Percentiles rank a stretch among this genome's conserved stretches.
Evolutionary conservation across 78 protist genomes (phyloP).

Genomic region (Chrysochromulina tobinii): DNA sequence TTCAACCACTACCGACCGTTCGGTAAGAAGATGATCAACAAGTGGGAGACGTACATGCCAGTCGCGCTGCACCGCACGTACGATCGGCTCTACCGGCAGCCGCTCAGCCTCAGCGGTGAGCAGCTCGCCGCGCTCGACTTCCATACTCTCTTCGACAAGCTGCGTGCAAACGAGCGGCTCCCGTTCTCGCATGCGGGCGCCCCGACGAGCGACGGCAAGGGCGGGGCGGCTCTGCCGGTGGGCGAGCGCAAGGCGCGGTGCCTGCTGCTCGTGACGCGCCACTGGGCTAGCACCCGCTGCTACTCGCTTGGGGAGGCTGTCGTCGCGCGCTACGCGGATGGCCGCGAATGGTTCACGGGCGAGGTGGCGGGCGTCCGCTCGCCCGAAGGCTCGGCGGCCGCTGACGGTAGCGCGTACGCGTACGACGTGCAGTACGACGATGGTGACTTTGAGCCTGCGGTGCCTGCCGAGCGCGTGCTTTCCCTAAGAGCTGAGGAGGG

Average conservation of each 20-base stretch:
- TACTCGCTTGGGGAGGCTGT: too few species aligned
- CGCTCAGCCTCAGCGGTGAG: not conserved
- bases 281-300: not conserved
- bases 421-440: not conserved
- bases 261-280: slow-evolving; percentile 11
- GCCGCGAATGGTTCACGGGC: slow-evolving; percentile 1
- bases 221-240: not conserved
- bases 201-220: not conserved
- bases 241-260: not conserved
- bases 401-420: too few species aligned
- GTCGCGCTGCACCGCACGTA: slow-evolving; percentile 21
- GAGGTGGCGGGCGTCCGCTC: not conserved
- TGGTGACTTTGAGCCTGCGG: not conserved
- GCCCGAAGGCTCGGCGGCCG: not conserved
- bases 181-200: not conserved
- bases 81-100: not conserved
- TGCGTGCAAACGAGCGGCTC: not conserved
- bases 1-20: slow-evolving; percentile 19
- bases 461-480: not conserved
- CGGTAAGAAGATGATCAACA: slow-evolving; percentile 17
- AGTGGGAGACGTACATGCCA: slow-evolving; percentile 16
- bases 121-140: not conserved
- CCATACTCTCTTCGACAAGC: not conserved
- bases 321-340: not conserved
- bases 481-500: not conserved